phyloP scores from a whole-genome alignment of 1,284 basidiomycete genomes.

The Cystobasidiaceae sp. region DNA sequence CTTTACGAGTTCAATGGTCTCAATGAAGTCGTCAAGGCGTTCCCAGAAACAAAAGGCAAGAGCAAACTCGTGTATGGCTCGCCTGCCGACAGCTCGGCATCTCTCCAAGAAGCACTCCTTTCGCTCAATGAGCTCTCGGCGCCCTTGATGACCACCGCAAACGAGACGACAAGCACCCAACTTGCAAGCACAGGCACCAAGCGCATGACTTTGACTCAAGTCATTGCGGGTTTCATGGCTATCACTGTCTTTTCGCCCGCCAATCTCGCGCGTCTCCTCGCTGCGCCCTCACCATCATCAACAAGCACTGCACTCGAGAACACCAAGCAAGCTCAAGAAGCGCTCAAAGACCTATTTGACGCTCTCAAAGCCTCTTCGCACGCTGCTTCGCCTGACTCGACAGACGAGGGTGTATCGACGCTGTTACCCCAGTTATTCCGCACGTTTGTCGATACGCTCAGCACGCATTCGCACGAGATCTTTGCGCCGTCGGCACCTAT shows the following conservation, averaged over 20 bases:
- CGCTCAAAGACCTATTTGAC: slow-evolving; percentile 7
- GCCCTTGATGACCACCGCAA: too few species aligned
- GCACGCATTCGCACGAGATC: slow-evolving; percentile 1
- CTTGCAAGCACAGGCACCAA: not conserved
- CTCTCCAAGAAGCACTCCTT: too few species aligned
- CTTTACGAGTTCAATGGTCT: too few species aligned
- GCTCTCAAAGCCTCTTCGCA: not conserved
- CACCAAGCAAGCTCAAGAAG: slow-evolving; percentile 6
- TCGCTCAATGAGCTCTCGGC: too few species aligned
- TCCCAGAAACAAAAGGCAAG: too few species aligned
- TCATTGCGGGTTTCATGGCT: not conserved
- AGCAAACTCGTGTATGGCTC: too few species aligned
- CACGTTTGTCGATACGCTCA: not conserved
- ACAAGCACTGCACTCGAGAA: not conserved
- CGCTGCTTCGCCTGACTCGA: not conserved
- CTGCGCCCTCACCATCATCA: not conserved
- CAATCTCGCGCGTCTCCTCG: slow-evolving; percentile 9
- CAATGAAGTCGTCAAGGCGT: too few species aligned
- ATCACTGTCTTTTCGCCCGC: slow-evolving; percentile 3
- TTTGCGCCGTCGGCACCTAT: slow-evolving; percentile 19
- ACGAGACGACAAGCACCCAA: too few species aligned
- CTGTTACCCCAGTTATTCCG: not conserved
- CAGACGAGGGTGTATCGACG: not conserved
- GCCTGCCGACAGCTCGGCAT: too few species aligned
- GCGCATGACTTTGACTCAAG: too few species aligned